Percentiles rank a stretch among this genome's conserved stretches.
These are phyloP conservation scores for Cladosporium halotolerans DNA, from an alignment of 2,329 filamentous ascomycete species.

Conservation along the genomic window DNA sequence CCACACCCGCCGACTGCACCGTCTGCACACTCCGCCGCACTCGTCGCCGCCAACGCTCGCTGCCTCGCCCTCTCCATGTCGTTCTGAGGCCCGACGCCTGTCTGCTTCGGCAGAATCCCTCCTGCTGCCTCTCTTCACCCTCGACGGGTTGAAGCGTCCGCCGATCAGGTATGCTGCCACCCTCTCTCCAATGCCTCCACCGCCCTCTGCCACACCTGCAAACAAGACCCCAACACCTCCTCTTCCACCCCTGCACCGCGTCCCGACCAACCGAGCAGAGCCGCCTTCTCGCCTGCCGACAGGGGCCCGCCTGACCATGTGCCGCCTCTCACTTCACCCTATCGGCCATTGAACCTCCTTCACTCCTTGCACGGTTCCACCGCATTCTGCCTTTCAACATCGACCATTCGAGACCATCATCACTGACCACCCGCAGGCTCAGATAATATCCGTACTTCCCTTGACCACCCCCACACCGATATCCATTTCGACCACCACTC, in stretches of 20 bases:
- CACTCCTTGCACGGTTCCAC: constrained; percentile 11
- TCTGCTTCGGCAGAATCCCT: constrained; percentile 10
- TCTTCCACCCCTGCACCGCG: constrained; percentile 15
- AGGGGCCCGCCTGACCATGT: constrained; percentile 12
- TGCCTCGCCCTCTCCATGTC: constrained; percentile 3
- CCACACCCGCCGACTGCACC: neutral
- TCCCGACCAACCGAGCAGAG: constrained; percentile 14
- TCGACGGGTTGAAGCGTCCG: constrained; percentile 9
- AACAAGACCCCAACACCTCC: neutral
- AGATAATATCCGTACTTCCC: constrained; percentile 23
- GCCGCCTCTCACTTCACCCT: constrained; percentile 12
- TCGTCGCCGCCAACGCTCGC: constrained; percentile 4
- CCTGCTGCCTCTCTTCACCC: constrained; percentile 9
- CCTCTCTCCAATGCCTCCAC: neutral
- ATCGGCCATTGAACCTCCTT: constrained; percentile 12
- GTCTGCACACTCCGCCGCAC: no score
- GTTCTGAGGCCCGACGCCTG: constrained; percentile 7
- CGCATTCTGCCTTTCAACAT: constrained; percentile 15
- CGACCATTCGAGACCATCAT: constrained; percentile 2
- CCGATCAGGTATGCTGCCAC: constrained; percentile 7
- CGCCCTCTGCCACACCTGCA: neutral
- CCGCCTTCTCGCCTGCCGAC: constrained; percentile 8
- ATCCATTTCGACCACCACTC: constrained; percentile 13
- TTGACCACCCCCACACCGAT: constrained; percentile 15
- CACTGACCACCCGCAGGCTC: constrained; percentile 29